Base-by-base conservation (phyloP, 2,329 filamentous ascomycete genomes). In the Tolypocladium amazonense region DNA sequence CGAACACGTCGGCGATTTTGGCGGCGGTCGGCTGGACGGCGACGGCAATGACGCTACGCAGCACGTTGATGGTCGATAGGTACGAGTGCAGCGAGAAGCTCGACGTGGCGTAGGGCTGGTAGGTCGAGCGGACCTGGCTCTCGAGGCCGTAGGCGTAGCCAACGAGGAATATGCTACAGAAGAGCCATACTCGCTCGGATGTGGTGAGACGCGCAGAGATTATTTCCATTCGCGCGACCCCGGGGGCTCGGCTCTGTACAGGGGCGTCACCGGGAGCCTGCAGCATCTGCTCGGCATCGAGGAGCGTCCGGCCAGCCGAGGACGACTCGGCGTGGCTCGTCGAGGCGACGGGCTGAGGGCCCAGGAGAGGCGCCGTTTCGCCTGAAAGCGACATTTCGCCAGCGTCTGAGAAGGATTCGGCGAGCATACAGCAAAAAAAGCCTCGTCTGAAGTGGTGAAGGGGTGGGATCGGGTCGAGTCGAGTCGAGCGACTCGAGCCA, bases 1-100 rank as follows among this genome's bases (percentile, higher is more conserved):
- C 85, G 64, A 87, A 85, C 12, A 86, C 80, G 64, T 84, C 85
- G 23, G 84, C 82, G 59, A 87, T 77, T 64, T 86, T 87, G 12
- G 83, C 84, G 0, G 81, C 81, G 0, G 84, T 81, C 37, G 76
- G 84, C 72, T 84, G 72, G 3, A 80, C 79, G 2, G 82, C 83
- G 41, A 82, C 83, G 8, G 82, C 83, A 62, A 87, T 79, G 35
- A 87, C 82, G 56, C 77, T 77, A 14, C 82, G 77, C 15, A 87
- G 67, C 14, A 85, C 81, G 66, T 81, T 82, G 62, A 87, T 78
- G 1, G 84, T 86, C 0, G 83, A 77, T 3, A 85, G 72, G 56
- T 83, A 75, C 38, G 81, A 84, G 66, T 87, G 83, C 7, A 76
- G 62, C 4, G 70, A 68, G 64, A 81, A 84, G 38, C 71, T 75